These are phyloP conservation scores for Hymenotorrendiella dingleyae DNA, from an alignment of 2,329 filamentous ascomycete species.

Conservation along the genomic window DNA sequence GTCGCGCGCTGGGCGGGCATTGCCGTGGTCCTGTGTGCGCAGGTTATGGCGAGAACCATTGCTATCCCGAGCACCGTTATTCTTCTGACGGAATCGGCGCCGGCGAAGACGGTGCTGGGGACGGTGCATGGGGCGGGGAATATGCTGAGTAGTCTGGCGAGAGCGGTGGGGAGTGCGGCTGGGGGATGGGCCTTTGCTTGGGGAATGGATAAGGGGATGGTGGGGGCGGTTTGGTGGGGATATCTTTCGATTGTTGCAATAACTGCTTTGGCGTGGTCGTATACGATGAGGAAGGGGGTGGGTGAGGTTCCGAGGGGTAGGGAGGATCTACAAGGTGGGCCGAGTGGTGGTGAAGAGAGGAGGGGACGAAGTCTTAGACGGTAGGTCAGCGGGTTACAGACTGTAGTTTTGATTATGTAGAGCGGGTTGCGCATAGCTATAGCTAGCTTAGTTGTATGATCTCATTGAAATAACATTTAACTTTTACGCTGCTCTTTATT, in stretches of 20 bases:
- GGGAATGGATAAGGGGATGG: conserved; percentile 25
- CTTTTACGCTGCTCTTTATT: too few relatives aligned
- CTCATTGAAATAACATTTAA: too few relatives aligned
- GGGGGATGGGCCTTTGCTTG: conserved; percentile 34
- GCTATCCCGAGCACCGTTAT: conserved; percentile 53
- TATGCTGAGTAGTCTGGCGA: conserved; percentile 41
- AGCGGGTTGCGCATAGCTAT: too few relatives aligned
- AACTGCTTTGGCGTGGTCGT: conserved; percentile 32
- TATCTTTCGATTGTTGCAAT: conserved; percentile 31
- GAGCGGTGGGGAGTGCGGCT: conserved; percentile 44
- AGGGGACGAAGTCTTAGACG: too few relatives aligned
- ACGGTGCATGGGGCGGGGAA: conserved; percentile 49
- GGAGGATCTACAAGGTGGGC: too few relatives aligned
- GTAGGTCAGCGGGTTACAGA: too few relatives aligned
- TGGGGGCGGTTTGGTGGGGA: conserved; percentile 28
- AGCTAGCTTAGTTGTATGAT: too few relatives aligned
- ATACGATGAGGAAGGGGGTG: conserved; percentile 14
- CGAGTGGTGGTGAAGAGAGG: too few relatives aligned
- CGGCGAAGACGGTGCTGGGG: conserved; percentile 48
- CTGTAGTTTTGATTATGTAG: too few relatives aligned
- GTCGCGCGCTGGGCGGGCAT: conserved; percentile 34
- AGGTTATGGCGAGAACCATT: conserved; percentile 70
- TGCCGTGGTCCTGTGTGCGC: conserved; percentile 57
- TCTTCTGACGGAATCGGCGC: conserved; percentile 53
- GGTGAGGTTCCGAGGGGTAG: conserved; percentile 9